Evolutionary conservation across 257 asterid species (phyloP), one percentile per base, ranked within the genome.

Genomic region (Solanum pimpinellifolium): DNA sequence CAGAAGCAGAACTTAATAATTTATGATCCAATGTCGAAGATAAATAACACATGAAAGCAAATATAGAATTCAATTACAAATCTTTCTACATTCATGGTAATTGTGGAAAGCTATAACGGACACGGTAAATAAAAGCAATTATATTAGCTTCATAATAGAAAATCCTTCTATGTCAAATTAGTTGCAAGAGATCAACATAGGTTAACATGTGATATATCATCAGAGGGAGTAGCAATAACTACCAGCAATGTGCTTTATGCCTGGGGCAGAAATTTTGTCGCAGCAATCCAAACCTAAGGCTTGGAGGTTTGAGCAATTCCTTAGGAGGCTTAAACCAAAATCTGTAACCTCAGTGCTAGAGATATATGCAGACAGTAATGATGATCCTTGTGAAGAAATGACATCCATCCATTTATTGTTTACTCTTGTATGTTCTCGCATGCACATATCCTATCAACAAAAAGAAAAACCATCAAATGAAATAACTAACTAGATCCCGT

Each of bases 381-480:
- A 97, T 47, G 92, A 88, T 86, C 96, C 98, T 92, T 97, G 99
- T 42, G 99, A 97, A 85, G 96, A 89, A 35, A 96, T 89, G 74
- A 95, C 90, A 11, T 93, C 98, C 98, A 97, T 94, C 99, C 99
- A 97, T 88, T 89, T 87, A 84, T 96, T 98, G 87, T 81, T 83
- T 82, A 93, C 89, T 83, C 93, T 96, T 1, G 93, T 94, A 90
- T 91, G 93, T 44, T 93, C 99, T 85, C 93, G 98, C 86, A 97
- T 88, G 91, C 93, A 92, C 90, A 96, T 89, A 90, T 96, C 99
- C 99, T 97, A 94, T 89, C 87, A 89, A 46, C 60, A 44, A 59
- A 81, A 41, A 29, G 25, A 10, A 80, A 80, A 41, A 69, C 68
- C 83, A 70, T 46, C 56, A 31, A 25, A 70, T 21, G 21, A 85